Conservation (phyloP, 2,329 filamentous ascomycete species). For the Aspergillus quadrilineatus region DNA sequence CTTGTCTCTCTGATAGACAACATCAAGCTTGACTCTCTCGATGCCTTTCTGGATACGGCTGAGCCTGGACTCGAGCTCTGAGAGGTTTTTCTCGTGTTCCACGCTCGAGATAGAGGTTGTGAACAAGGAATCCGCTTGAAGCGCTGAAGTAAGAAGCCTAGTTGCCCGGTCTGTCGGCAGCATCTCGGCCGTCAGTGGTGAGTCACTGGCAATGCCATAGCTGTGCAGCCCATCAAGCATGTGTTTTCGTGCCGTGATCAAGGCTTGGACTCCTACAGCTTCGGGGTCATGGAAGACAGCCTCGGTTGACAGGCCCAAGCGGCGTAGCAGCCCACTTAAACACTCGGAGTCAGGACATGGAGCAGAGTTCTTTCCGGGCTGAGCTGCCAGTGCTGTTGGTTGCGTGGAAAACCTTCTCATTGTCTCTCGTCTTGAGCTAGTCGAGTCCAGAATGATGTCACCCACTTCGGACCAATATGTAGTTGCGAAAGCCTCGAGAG, state of each 20-base stretch:
- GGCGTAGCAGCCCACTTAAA: constrained; percentile 34
- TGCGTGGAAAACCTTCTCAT: constrained; percentile 29
- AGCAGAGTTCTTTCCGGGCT: constrained; percentile 16
- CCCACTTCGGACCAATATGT: constrained; percentile 34
- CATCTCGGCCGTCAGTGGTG: constrained; percentile 31
- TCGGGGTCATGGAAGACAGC: constrained; percentile 26
- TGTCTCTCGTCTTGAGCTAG: constrained; percentile 28
- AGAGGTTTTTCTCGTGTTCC: constrained; percentile 29
- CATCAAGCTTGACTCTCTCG: constrained; percentile 34
- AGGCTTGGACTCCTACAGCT: constrained; percentile 18
- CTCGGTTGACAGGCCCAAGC: constrained; percentile 32
- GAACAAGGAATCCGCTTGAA: constrained; percentile 32
- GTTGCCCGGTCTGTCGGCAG: constrained; percentile 33
- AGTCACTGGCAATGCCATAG: constrained; percentile 30
- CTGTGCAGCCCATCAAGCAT: constrained; percentile 30
- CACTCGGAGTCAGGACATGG: constrained; percentile 23
- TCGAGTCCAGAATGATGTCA: constrained; percentile 21
- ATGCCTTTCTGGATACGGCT: constrained; percentile 33
- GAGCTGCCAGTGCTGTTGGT: constrained; percentile 18
- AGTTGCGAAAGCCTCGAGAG: constrained; percentile 32
- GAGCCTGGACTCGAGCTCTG: constrained; percentile 32
- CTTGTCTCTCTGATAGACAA: constrained; percentile 33
- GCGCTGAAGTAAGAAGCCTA: constrained; percentile 31
- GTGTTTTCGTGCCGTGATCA: constrained; percentile 32
- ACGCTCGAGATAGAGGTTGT: constrained; percentile 28